A percentile compares a stretch with the other conserved stretches of the same genome.
phyloP scores from a whole-genome alignment of 768 basidiomycete species.

The Podaxis carcinomalis region DNA sequence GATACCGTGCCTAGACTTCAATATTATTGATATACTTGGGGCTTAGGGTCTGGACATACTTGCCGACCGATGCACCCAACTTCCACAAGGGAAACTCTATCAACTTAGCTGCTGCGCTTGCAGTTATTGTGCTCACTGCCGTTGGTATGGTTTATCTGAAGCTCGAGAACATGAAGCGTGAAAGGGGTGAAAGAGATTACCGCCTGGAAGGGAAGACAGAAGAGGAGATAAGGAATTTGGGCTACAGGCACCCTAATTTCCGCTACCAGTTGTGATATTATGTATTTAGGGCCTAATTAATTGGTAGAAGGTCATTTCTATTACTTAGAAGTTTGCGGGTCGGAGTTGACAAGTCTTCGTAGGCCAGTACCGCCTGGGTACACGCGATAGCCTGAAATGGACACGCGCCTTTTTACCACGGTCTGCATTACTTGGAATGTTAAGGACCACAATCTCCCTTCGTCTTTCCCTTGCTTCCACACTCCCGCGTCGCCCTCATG shows the following conservation, averaged over 20 bases:
- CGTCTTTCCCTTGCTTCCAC: background rate
- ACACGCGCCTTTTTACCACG: background rate
- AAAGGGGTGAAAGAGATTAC: constrained; percentile 36
- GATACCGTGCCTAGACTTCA: background rate
- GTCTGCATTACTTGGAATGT: background rate
- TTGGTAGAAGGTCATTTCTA: background rate
- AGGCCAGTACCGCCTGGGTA: background rate
- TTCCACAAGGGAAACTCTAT: constrained; percentile 44
- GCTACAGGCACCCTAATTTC: constrained; percentile 42
- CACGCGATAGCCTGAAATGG: background rate
- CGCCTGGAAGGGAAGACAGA: constrained; percentile 33
- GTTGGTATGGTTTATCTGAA: constrained; percentile 31
- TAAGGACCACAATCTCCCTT: background rate
- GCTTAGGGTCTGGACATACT: constrained; percentile 42
- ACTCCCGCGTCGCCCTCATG: background rate
- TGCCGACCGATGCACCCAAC: constrained; percentile 40
- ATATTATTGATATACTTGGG: background rate
- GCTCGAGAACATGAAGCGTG: constrained; percentile 39
- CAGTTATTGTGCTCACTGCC: constrained; percentile 21
- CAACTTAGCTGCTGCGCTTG: constrained; percentile 35
- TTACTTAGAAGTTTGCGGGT: background rate
- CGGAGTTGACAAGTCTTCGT: background rate
- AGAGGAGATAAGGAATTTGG: constrained; percentile 34
- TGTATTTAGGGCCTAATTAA: background rate
- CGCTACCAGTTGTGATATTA: constrained; percentile 32